Evolutionary conservation across 2,329 filamentous ascomycete genomes (phyloP).

Genomic region (Helicocarpus griseus): DNA sequence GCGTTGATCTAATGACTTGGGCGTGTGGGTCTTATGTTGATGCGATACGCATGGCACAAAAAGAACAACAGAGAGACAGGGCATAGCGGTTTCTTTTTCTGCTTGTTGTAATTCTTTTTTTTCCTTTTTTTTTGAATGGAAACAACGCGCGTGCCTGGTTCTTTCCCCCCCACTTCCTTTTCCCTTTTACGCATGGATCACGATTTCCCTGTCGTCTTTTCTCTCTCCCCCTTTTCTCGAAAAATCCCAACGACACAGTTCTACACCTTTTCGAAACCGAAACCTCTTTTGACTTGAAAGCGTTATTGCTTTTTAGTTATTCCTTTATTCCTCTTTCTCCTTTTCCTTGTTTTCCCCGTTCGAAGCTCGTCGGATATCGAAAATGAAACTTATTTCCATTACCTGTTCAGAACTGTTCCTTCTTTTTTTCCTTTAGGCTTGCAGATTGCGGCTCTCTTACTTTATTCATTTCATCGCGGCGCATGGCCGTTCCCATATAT

Average conservation of each 20-base stretch:
- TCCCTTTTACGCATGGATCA: no score
- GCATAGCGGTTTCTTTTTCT: conserved; percentile 1
- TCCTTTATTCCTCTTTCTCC: neutral
- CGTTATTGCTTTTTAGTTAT: neutral
- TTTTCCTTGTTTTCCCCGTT: neutral
- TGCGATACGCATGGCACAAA: neutral
- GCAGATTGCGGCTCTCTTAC: no score
- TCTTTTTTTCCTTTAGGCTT: neutral
- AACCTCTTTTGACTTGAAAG: neutral
- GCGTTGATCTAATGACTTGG: conserved; percentile 2
- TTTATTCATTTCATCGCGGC: no score
- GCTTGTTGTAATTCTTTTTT: neutral
- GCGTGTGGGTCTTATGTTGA: neutral
- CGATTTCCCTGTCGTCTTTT: neutral
- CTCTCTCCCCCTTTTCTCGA: neutral
- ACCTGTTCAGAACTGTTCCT: neutral
- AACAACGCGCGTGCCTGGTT: neutral
- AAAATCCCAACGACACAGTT: neutral
- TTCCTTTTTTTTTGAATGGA: neutral
- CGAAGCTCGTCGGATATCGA: conserved; percentile 2
- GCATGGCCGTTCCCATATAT: no score
- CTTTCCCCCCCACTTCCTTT: neutral
- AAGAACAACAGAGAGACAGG: neutral
- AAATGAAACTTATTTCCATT: conserved; percentile 1
- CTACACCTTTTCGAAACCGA: neutral